phyloP scores from a whole-genome alignment of 345 rosid species.

The Leavenworthia alabamica region DNA sequence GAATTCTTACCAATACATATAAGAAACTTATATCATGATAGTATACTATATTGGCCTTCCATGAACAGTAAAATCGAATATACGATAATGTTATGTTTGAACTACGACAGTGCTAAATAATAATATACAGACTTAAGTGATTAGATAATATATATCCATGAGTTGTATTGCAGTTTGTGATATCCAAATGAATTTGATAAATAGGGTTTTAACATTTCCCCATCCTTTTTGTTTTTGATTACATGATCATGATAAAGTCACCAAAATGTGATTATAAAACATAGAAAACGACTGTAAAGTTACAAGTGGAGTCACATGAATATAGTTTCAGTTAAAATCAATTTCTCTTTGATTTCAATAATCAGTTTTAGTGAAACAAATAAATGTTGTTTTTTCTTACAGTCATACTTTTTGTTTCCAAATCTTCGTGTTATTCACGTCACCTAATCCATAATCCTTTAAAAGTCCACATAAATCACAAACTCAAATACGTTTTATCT shows the following conservation, averaged over 20 bases:
- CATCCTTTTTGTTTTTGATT: conserved; percentile 3
- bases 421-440: background rate
- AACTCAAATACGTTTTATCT: background rate
- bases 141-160: background rate
- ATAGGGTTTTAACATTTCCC: background rate
- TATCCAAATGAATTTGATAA: background rate
- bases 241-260: background rate
- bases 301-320: background rate
- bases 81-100: background rate
- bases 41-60: background rate
- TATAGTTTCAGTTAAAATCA: background rate
- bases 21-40: background rate
- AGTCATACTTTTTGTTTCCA: background rate
- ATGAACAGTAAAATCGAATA: background rate
- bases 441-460: background rate
- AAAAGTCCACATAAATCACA: background rate
- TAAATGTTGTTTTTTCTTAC: background rate
- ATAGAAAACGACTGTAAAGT: background rate
- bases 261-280: background rate
- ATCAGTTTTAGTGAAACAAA: background rate
- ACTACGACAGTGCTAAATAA: background rate
- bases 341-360: background rate
- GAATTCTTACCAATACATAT: background rate
- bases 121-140: too few relatives aligned
- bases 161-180: background rate